Evolutionary conservation across 2,329 filamentous ascomycete species (phyloP), one percentile per base, ranked within the genome.

Genomic region (Epichloe coenophiala): DNA sequence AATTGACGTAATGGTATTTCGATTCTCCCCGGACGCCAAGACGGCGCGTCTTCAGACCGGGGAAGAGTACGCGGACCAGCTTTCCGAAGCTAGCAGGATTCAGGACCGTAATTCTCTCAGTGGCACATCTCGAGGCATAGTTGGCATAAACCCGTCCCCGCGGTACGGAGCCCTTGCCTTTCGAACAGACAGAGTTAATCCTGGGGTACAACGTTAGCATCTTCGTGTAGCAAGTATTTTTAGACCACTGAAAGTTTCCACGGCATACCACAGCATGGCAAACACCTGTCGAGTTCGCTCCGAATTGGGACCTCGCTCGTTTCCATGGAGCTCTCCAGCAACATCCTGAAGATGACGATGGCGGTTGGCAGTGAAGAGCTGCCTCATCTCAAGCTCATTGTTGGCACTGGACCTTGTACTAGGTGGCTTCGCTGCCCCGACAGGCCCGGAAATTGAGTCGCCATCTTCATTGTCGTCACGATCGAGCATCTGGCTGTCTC

Each of bases 61-160:
- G 91, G 60, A 97, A 98, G 48, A 98, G 85, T 39, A 98, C 91
- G 35, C 93, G 83, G 36, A 98, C 93, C 42, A 98, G 79, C 68
- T 98, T 98, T 51, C 93, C 93, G 68, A 98, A 98, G 31, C 91
- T 97, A 9, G 93, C 93, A 41, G 93, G 93, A 62, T 98, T 98
- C 51, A 98, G 71, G 9, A 95, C 90, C 1, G 93, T 94, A 39
- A 97, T 94, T 62, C 90, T 82, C 63, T 97, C 90, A 5, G 85
- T 94, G 42, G 88, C 90, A 67, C 93, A 98, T 55, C 88, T 82
- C 27, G 87, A 89, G 45, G 91, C 93, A 66, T 98, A 98, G 64
- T 90, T 90, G 53, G 90, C 88, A 66, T 97, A 98, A 2, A 98
- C 93, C 53, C 91, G 79, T 56, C 93, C 93, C 59, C 93, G 78